Percentiles rank a stretch among this genome's conserved stretches.
phyloP scores from a whole-genome alignment of 2,329 filamentous ascomycete species.

The Diaporthe destruens region DNA sequence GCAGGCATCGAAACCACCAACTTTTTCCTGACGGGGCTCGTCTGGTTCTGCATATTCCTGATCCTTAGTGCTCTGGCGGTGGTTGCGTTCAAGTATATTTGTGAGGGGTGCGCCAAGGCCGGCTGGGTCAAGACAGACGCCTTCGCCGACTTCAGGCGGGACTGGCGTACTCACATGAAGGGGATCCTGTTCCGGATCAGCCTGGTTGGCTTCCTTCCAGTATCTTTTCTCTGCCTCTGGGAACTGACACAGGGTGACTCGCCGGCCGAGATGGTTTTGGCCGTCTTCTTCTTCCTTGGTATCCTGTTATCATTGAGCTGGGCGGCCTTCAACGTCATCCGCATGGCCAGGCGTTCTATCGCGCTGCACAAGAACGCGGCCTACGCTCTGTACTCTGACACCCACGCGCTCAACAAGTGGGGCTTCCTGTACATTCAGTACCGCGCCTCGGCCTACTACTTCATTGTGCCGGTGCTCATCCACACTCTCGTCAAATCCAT shows the following conservation, averaged over 20 bases:
- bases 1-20: slow-evolving; percentile 85
- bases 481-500: slow-evolving; percentile 84
- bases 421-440: slow-evolving; percentile 93
- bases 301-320: slow-evolving; percentile 80
- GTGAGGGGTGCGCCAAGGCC: slow-evolving; percentile 77
- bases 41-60: slow-evolving; percentile 85
- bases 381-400: slow-evolving; percentile 91
- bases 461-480: slow-evolving; percentile 79
- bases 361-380: slow-evolving; percentile 91
- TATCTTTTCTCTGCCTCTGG: slow-evolving; percentile 87
- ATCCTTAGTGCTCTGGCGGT: slow-evolving; percentile 77
- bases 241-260: slow-evolving; percentile 85
- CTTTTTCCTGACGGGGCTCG: slow-evolving; percentile 85
- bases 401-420: slow-evolving; percentile 89
- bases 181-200: slow-evolving; percentile 87
- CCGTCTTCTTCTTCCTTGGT: slow-evolving; percentile 83
- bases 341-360: slow-evolving; percentile 82
- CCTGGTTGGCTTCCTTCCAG: slow-evolving; percentile 87
- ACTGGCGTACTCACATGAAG: slow-evolving; percentile 80
- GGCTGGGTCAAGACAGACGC: slow-evolving; percentile 84
- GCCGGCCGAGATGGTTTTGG: slow-evolving; percentile 81
- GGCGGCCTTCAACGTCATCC: slow-evolving; percentile 86
- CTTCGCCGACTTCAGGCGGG: slow-evolving; percentile 88
- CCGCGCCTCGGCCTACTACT: slow-evolving; percentile 89
- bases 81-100: slow-evolving; percentile 79